Percentiles rank a stretch among this genome's conserved stretches.
Conservation (phyloP, 352 stramenopile genomes). For the Pseudoperonospora humuli region DNA sequence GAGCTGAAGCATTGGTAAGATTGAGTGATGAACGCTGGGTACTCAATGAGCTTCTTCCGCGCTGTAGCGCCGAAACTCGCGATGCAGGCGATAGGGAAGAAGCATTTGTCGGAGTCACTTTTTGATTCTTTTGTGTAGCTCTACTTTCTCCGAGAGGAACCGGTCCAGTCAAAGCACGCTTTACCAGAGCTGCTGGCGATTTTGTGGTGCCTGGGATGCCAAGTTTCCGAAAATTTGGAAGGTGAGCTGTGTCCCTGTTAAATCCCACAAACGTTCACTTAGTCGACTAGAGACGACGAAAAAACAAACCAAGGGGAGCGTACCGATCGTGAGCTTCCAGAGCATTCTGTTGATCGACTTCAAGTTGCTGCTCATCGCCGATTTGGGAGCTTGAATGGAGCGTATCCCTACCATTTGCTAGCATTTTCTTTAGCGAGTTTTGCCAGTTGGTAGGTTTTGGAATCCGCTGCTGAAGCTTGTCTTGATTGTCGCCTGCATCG, state of each 20-base stretch:
- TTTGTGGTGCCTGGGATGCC: too few relatives aligned
- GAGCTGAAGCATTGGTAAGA: neutral
- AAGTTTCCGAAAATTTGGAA: too few relatives aligned
- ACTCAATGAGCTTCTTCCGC: conserved; percentile 7
- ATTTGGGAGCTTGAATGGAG: too few relatives aligned
- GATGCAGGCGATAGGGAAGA: neutral
- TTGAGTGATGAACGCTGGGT: conserved; percentile 3
- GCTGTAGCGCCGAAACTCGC: conserved; percentile 8
- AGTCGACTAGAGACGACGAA: too few relatives aligned
- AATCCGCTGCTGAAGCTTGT: conserved; percentile 5
- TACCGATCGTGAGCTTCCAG: conserved; percentile 4
- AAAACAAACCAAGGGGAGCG: too few relatives aligned
- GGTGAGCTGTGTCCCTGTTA: too few relatives aligned
- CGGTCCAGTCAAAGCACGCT: conserved; percentile 23
- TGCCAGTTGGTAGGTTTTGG: conserved; percentile 40
- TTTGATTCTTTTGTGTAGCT: conserved; percentile 5
- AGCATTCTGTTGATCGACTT: too few relatives aligned
- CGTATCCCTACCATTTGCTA: too few relatives aligned
- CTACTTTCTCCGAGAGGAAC: conserved; percentile 2
- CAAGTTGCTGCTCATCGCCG: conserved; percentile 38
- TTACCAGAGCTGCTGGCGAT: conserved; percentile 23
- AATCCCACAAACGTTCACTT: too few relatives aligned
- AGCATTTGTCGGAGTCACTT: neutral
- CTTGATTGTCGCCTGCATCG: conserved; percentile 9
- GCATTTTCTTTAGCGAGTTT: conserved; percentile 44